Conservation (phyloP, 2,329 filamentous ascomycete genomes). For the Huntiella savannae region DNA sequence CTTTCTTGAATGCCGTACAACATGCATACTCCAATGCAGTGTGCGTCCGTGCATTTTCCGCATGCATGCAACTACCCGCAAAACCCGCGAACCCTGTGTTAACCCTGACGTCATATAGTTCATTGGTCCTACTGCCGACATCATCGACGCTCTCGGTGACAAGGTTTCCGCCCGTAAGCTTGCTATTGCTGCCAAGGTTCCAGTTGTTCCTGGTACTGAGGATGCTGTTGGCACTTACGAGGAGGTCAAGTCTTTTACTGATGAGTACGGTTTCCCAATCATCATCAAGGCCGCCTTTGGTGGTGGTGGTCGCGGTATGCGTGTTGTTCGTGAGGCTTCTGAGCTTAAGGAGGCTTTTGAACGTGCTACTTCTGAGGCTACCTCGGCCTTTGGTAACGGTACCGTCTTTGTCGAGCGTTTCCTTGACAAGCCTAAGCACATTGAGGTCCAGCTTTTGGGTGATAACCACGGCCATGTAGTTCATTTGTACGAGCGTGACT, state of each 20-base stretch:
- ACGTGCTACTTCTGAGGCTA: slow-evolving; percentile 90
- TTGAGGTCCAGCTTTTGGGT: slow-evolving; percentile 92
- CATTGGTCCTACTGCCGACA: slow-evolving; percentile 73
- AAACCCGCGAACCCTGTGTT: not conserved
- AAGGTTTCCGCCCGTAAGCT: slow-evolving; percentile 88
- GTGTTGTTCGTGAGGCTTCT: slow-evolving; percentile 78
- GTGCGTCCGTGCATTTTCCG: not conserved
- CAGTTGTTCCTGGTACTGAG: slow-evolving; percentile 83
- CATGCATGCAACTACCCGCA: not conserved
- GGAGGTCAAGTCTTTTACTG: slow-evolving; percentile 90
- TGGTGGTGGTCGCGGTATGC: slow-evolving; percentile 96
- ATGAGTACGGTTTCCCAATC: slow-evolving; percentile 90
- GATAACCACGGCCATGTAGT: slow-evolving; percentile 97
- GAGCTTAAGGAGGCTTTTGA: slow-evolving; percentile 76
- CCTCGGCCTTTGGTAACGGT: slow-evolving; percentile 92
- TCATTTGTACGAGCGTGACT: slow-evolving; percentile 97
- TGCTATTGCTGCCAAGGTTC: slow-evolving; percentile 73
- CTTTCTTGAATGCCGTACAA: not conserved
- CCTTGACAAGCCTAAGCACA: slow-evolving; percentile 97
- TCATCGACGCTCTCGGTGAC: slow-evolving; percentile 88
- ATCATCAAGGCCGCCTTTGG: slow-evolving; percentile 99
- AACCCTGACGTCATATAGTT: slow-evolving; percentile 34
- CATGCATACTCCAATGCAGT: not conserved
- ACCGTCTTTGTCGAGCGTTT: slow-evolving; percentile 98
- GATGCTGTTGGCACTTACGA: slow-evolving; percentile 75